Conservation (phyloP, 148 eudicot genomes). For the Rhododendron molle region DNA sequence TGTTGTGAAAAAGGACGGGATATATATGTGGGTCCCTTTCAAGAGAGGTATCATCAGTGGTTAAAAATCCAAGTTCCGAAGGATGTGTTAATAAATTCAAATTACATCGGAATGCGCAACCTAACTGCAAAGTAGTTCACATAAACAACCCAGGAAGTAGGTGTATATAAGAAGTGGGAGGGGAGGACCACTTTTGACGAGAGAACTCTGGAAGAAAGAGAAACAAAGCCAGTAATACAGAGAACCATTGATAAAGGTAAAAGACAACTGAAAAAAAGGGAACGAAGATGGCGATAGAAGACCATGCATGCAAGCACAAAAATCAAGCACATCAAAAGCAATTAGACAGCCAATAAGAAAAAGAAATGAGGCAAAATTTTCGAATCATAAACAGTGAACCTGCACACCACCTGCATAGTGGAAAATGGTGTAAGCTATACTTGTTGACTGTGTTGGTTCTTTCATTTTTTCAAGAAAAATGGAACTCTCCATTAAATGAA, state of each 20-base stretch:
- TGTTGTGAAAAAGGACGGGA: not conserved
- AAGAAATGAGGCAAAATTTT: constrained; percentile 2
- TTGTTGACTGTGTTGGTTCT: constrained; percentile 13
- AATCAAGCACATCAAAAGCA: constrained; percentile 1
- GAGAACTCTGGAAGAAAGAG: not conserved
- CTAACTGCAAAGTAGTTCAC: not conserved
- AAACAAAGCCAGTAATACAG: not conserved
- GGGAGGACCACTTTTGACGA: not conserved
- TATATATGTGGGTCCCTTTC: not conserved
- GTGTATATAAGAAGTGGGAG: not conserved
- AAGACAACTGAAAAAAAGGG: not conserved
- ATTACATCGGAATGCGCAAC: not conserved
- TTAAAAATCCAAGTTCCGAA: not conserved
- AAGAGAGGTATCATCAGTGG: not conserved
- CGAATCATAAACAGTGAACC: constrained; percentile 55
- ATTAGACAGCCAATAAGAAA: not conserved
- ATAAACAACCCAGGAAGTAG: not conserved
- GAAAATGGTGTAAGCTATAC: constrained; percentile 54
- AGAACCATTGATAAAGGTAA: not conserved
- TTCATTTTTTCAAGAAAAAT: not conserved
- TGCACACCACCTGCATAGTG: constrained; percentile 90
- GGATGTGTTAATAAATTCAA: not conserved
- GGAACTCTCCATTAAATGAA: not conserved
- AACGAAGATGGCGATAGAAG: not conserved
- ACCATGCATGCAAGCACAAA: constrained; percentile 3